Evolutionary conservation across 306 rosid genomes (phyloP).

Genomic region (Cucurbita pepo): DNA sequence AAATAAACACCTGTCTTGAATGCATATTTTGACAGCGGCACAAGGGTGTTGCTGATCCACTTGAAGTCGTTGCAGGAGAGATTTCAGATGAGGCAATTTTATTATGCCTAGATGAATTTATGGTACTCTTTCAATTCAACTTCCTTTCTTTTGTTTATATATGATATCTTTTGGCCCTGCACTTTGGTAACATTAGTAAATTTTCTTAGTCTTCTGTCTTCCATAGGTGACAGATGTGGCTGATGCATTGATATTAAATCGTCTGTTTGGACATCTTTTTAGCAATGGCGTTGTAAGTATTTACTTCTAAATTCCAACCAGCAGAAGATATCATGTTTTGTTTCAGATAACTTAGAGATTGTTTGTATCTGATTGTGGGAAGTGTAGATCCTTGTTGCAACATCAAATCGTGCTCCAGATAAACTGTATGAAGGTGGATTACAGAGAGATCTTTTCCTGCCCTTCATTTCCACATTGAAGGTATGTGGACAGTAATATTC

Average conservation of each 20-base stretch:
- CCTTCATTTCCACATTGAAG: slow-evolving; percentile 78
- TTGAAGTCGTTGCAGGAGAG: slow-evolving; percentile 81
- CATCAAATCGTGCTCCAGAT: slow-evolving; percentile 96
- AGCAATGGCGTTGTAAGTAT: slow-evolving; percentile 66
- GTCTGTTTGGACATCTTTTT: slow-evolving; percentile 68
- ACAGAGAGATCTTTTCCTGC: slow-evolving; percentile 91
- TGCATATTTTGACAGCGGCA: slow-evolving; percentile 50
- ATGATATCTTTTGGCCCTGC: slow-evolving; percentile 2
- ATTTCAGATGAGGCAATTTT: slow-evolving; percentile 79
- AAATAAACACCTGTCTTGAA: slow-evolving; percentile 3
- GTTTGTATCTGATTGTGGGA: slow-evolving; percentile 20
- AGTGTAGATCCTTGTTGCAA: slow-evolving; percentile 75
- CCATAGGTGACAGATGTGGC: slow-evolving; percentile 90
- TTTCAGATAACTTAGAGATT: background rate
- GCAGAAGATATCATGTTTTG: background rate
- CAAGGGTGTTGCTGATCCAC: slow-evolving; percentile 87
- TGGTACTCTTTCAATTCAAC: slow-evolving; percentile 28
- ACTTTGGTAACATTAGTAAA: slow-evolving; percentile 9
- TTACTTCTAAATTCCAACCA: background rate
- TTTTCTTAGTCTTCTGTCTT: slow-evolving; percentile 8
- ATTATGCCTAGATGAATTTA: slow-evolving; percentile 89
- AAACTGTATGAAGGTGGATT: slow-evolving; percentile 86
- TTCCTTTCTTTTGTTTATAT: background rate
- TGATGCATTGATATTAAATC: slow-evolving; percentile 84
- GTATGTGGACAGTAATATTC: slow-evolving; percentile 12